phyloP scores from a whole-genome alignment of 2,329 filamentous ascomycete genomes.

The Diaporthe ampelina region DNA sequence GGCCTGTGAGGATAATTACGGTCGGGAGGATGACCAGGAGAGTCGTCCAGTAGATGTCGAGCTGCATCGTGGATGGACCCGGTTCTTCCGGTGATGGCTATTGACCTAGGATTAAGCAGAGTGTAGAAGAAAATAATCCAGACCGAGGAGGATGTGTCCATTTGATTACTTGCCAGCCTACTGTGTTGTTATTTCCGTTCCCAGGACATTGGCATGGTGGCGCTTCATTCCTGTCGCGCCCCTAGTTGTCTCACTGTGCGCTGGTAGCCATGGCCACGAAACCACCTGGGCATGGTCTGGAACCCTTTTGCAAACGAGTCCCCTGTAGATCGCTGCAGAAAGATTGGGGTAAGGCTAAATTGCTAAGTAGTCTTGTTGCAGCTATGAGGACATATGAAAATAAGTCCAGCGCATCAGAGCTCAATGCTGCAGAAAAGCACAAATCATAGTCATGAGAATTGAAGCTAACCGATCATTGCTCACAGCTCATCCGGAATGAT shows the following conservation, averaged over 20 bases:
- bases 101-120: background rate
- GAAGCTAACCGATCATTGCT: background rate
- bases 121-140: background rate
- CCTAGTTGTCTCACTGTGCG: slow-evolving; percentile 3
- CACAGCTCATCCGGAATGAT: background rate
- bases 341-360: no score
- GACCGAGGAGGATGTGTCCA: no score
- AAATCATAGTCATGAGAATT: background rate
- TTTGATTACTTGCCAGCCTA: background rate
- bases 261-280: background rate
- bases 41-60: slow-evolving; percentile 43
- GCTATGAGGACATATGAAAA: no score
- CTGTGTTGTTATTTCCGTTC: background rate
- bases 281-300: background rate
- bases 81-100: background rate
- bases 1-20: slow-evolving; percentile 38
- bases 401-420: background rate
- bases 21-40: slow-evolving; percentile 41
- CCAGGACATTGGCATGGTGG: background rate
- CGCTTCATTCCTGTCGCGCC: slow-evolving; percentile 23
- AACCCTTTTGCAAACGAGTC: background rate
- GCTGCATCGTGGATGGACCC: slow-evolving; percentile 34
- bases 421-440: background rate
- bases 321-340: background rate
- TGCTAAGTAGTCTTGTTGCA: background rate